Evolutionary conservation across 805 yeast species (phyloP), one percentile per base, ranked within the genome.

Genomic region (Vanderwaltozyma verrucispora): DNA sequence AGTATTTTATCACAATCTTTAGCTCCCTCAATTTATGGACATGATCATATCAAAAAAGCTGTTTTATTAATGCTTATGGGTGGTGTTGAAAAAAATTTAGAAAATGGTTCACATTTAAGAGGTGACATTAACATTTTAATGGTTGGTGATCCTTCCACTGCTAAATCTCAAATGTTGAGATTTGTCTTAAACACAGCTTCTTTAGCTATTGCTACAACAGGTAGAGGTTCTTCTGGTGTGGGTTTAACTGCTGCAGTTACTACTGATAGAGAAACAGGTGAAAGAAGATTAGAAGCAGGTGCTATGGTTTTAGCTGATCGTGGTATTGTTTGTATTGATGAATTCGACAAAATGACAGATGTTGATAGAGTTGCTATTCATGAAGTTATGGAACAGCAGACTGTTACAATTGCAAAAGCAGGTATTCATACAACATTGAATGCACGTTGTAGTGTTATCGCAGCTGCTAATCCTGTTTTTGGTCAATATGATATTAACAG

Each of bases 301-400:
- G 98, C 98, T 3, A 89, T 92, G 96, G 98, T 92, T 28, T 68
- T 92, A 45, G 98, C 97, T 11, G 98, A 92, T 63, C 70, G 96
- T 47, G 98, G 98, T 46, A 73, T 92, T 40, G 96, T 92, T 30
- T 92, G 98, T 73, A 94, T 92, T 53, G 98, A 92, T 69, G 98
- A 92, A 68, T 92, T 92, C 56, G 98, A 89, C 65, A 92, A 92
- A 63, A 92, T 92, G 98, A 80, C 84, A 44, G 98, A 92, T 60
- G 75, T 78, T 20, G 98, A 92, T 65, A 74, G 98, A 57, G 97
- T 92, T 36, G 97, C 97, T 1, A 92, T 92, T 54, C 98, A 92
- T 63, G 98, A 92, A 72, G 98, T 92, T 35, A 92, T 92, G 98
- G 98, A 92, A 67, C 98, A 92, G 65, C 98, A 92, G 62, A 92